A percentile compares a stretch with the other conserved stretches of the same genome.
These are phyloP conservation scores for Coemansia sp. DNA, from an alignment of 192 early-diverging fungal genomes.

Conservation along the genomic window DNA sequence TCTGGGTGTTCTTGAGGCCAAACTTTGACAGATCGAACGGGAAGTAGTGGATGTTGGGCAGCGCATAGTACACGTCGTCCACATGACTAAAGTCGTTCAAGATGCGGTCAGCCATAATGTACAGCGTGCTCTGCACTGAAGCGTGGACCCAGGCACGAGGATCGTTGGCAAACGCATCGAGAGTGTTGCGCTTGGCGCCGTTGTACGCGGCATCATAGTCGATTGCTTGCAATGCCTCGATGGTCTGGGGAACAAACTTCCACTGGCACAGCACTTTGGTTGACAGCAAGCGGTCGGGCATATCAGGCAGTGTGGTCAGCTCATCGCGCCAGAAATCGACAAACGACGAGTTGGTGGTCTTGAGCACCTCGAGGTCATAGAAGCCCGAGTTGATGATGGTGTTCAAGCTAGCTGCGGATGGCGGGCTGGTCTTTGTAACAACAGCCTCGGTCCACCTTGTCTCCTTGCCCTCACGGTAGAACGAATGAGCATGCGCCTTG, in stretches of 20 bases:
- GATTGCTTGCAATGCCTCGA: slow-evolving; percentile 14
- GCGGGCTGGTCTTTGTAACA: slow-evolving; percentile 40
- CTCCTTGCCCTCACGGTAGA: slow-evolving; percentile 69
- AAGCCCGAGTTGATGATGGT: slow-evolving; percentile 67
- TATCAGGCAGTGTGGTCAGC: slow-evolving; percentile 71
- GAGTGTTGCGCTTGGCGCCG: slow-evolving; percentile 66
- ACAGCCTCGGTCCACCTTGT: slow-evolving; percentile 62
- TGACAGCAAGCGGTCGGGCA: slow-evolving; percentile 75
- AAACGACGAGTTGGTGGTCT: slow-evolving; percentile 82
- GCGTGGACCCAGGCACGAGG: slow-evolving; percentile 62
- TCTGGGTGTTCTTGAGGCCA: slow-evolving; percentile 67
- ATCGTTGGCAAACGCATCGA: slow-evolving; percentile 75
- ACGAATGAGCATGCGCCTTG: slow-evolving; percentile 69
- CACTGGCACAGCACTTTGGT: slow-evolving; percentile 72
- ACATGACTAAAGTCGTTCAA: slow-evolving; percentile 60
- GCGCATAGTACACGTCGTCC: slow-evolving; percentile 64
- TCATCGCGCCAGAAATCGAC: slow-evolving; percentile 70
- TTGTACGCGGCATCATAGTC: slow-evolving; percentile 60
- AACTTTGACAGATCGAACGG: slow-evolving; percentile 71
- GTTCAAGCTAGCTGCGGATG: slow-evolving; percentile 1
- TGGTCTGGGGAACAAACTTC: slow-evolving; percentile 27
- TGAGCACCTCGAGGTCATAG: slow-evolving; percentile 71
- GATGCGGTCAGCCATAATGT: slow-evolving; percentile 69
- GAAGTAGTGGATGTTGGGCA: slow-evolving; percentile 79
- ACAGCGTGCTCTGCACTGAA: slow-evolving; percentile 80